Evolutionary conservation across 1,284 basidiomycete species (phyloP).

Genomic region (Butyriboletus appendiculatus): DNA sequence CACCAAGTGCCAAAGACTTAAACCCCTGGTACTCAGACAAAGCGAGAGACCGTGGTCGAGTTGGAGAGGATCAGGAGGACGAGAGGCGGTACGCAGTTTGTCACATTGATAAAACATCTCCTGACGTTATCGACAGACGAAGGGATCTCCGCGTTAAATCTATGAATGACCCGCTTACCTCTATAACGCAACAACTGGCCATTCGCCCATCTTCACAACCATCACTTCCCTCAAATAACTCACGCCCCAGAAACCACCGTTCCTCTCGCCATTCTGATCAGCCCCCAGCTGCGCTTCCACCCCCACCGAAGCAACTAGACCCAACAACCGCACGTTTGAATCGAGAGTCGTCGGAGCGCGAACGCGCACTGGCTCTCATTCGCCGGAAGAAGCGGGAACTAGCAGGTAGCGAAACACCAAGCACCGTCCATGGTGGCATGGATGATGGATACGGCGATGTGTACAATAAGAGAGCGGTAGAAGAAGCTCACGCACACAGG

Average conservation of each 20-base stretch:
- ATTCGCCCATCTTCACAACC: conserved; percentile 30
- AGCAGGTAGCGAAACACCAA: conserved; percentile 66
- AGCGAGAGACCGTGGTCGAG: conserved; percentile 38
- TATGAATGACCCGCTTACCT: conserved; percentile 68
- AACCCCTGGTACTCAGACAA: conserved; percentile 72
- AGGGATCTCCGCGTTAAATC: conserved; percentile 65
- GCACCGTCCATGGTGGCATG: conserved; percentile 57
- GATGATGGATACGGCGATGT: conserved; percentile 63
- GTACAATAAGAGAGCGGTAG: conserved; percentile 69
- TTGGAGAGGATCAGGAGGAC: conserved; percentile 19
- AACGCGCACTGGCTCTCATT: conserved; percentile 70
- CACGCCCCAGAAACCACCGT: conserved; percentile 9
- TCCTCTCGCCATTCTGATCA: conserved; percentile 12
- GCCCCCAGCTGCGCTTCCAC: conserved; percentile 22
- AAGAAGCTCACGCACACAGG: conserved; percentile 56
- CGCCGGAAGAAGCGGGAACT: conserved; percentile 60
- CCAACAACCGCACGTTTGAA: conserved; percentile 53
- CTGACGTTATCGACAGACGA: conserved; percentile 41
- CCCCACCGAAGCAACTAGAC: conserved; percentile 37
- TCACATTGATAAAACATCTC: background rate
- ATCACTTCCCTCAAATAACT: conserved; percentile 3
- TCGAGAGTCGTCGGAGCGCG: conserved; percentile 73
- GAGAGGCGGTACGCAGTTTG: conserved; percentile 28
- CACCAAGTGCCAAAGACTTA: conserved; percentile 71
- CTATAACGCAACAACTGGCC: conserved; percentile 66